Evolutionary conservation across 2,329 filamentous ascomycete genomes (phyloP), one percentile per base, ranked within the genome.

Genomic region (Trichophaea hybrida): DNA sequence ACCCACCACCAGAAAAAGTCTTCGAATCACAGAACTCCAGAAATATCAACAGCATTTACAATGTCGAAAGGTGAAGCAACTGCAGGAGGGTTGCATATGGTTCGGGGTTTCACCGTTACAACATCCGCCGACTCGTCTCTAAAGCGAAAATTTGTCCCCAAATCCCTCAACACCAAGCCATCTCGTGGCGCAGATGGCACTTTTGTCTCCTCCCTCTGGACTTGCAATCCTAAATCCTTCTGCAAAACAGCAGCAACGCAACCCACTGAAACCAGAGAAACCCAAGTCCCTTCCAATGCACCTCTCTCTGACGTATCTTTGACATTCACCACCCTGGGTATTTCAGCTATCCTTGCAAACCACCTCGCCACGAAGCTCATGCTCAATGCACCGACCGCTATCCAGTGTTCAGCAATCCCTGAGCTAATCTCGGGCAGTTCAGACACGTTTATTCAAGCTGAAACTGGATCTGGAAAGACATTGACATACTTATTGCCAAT

Each of bases 401-500:
- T 98, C 70, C 93, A 98, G 73, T 90, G 90, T 68, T 88, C 87
- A 63, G 85, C 91, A 0, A 84, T 98, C 43, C 79, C 86, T 46
- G 84, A 93, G 67, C 74, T 98, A 62, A 73, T 94, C 49, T 83
- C 83, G 46, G 84, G 85, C 57, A 86, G 94, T 67, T 83, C 81
- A 50, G 93, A 98, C 75, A 90, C 90, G 1, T 98, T 98, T 69
- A 85, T 98, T 37, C 93, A 97, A 71, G 94, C 93, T 2, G 86
- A 98, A 74, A 98, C 93, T 0, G 93, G 93, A 67, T 98, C 93
- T 0, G 93, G 93, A 74, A 98, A 98, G 75, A 98, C 93, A 0
- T 75, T 98, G 61, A 88, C 93, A n/a, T 98, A 98, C 71, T 78
- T 98, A 4, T 75, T 98, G 5, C 93, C 93, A 1, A 85, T 98